Base-by-base conservation (phyloP, 2,329 filamentous ascomycete species). In the Colletotrichum costaricense region DNA sequence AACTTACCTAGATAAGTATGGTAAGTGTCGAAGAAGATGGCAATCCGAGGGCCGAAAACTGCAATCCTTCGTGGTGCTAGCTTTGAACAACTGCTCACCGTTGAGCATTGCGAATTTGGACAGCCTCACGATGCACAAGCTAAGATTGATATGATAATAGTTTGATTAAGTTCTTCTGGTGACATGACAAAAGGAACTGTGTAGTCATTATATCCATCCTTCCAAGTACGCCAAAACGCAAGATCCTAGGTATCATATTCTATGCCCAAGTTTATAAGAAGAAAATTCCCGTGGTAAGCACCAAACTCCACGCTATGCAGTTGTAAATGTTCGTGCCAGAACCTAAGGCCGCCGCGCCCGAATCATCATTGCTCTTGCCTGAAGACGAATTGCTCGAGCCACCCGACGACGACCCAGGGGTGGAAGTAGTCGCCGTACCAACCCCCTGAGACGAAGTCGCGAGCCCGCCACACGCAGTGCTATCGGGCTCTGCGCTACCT, bases 301-400 rank as follows among this genome's bases (percentile, higher is more conserved):
- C 67, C 56, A 73, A 73, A 73, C 70, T 73, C 67, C 67, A 73
- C 24, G 70, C 56, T 70, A 73, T 73, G 70, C 70, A 73, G 60
- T 54, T 68, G 26, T 60, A 42, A 52, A 73, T 35, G 30, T 33
- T 33, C 2, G 49, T 60, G 11, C 56, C 33, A 19, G 35, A 33
- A 35, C 42, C 30, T 26, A 73, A 55, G 16, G 33, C 49, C 4
- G n/a, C 33, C 11, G 67, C 70, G 28, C 67, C 60, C 6, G 63
- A 65, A 19, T 57, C 63, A 26, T 70, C 54, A 14, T 66, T 42
- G 12, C 42, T 54, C 4, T 60, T 46, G n/a, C 60, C 60, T 16
- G 70, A 70, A 4, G 70, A 73, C 2, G 70, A 60, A 38, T 70
- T 70, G 35, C 46, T 73, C 16, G 70, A 24, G 8, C 60, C 60